Base-by-base conservation (phyloP, 805 yeast genomes). In the Yamadazyma paraphyllophila region DNA sequence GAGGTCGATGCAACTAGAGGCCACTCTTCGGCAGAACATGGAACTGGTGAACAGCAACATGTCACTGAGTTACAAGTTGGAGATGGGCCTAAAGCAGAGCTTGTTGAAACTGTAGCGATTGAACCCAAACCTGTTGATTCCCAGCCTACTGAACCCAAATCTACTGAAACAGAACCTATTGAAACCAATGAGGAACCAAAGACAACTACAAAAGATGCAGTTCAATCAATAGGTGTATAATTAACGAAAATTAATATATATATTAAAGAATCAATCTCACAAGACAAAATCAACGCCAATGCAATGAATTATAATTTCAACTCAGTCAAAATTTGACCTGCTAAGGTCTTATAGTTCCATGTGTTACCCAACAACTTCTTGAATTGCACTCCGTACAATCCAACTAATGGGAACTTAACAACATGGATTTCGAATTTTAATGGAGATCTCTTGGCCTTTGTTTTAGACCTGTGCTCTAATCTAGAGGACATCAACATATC, bases 301-400 rank as follows among this genome's bases (percentile, higher is more conserved):
- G 43, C 44, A 36, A 14, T 26, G 10, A 34, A 32, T 36, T 45
- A 51, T 36, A 51, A 68, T 51, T 84, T 82, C 61, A 88, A 73
- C 53, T 85, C 86, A 48, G 76, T 76, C 64, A 91, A 77, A 41
- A 91, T 85, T 62, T 83, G 88, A 44, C 92, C 83, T 1, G 97
- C 97, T 59, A 91, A 73, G 8, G 90, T 83, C 71, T 92, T 91
- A 68, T 91, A 91, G 68, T 85, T 80, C 97, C 97, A 91, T 1
- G 96, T 88, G 62, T 92, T 90, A 58, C 98, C 98, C 47, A 87
- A 77, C 26, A 91, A 77, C 62, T 91, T 91, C 74, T 92, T 92
- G 72, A 91, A 90, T 63, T 92, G 97, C 39, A 91, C 91, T 65
- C 98, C 98, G 53, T 86, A 90, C 48, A 92, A 73, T 4, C 95